These are phyloP conservation scores for Corymbia citriodora DNA, from an alignment of 441 rosid species.

Conservation along the genomic window DNA sequence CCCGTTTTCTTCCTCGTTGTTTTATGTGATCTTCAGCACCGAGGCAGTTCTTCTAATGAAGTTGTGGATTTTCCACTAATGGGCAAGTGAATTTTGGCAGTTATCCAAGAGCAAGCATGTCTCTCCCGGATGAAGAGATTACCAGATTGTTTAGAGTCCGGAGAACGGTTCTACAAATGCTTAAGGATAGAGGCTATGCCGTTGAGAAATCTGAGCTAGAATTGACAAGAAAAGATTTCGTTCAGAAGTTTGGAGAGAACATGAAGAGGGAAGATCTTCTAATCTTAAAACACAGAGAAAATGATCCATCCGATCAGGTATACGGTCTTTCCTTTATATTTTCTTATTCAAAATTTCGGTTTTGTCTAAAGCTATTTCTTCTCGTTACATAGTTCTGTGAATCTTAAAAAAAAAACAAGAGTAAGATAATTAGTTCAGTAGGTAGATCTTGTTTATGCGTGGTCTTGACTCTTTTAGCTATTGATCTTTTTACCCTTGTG, in stretches of 20 bases:
- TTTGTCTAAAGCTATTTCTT: not conserved
- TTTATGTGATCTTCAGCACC: not conserved
- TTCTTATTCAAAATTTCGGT: too few relatives aligned
- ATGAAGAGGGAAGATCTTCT: conserved; percentile 43
- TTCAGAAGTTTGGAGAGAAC: conserved; percentile 35
- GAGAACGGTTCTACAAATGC: conserved; percentile 48
- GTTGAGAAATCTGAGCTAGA: conserved; percentile 36
- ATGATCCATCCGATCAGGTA: conserved; percentile 43
- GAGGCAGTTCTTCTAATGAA: not conserved
- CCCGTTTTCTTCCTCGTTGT: not conserved
- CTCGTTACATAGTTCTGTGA: not conserved
- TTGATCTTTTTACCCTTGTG: not conserved
- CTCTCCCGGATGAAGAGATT: conserved; percentile 25
- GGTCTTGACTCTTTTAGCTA: not conserved
- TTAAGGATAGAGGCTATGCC: conserved; percentile 44
- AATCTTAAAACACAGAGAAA: conserved; percentile 20
- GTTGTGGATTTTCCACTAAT: not conserved
- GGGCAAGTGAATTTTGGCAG: not conserved
- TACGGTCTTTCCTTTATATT: not conserved
- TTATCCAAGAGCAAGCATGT: not conserved
- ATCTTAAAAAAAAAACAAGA: not conserved
- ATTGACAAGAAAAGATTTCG: conserved; percentile 34
- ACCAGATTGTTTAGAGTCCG: conserved; percentile 38
- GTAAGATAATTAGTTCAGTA: not conserved
- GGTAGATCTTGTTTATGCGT: not conserved